Evolutionary conservation across 1,284 basidiomycete genomes (phyloP).

Genomic region (Papiliotrema flavescens): DNA sequence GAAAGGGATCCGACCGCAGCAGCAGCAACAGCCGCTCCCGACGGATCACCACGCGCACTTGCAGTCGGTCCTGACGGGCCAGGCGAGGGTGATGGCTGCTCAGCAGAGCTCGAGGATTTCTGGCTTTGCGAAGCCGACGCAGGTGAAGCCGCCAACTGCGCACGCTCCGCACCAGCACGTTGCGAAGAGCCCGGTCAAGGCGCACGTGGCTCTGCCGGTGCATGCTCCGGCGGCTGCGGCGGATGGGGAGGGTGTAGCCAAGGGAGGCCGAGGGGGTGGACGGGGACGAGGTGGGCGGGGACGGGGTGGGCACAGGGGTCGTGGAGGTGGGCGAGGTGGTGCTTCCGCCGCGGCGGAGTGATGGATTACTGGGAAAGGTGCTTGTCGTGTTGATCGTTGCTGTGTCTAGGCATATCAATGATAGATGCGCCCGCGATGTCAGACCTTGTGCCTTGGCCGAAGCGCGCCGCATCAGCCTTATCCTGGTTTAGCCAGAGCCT

Average conservation of each 20-base stretch:
- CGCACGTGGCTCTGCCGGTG: constrained; percentile 1
- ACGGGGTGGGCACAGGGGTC: constrained; percentile 13
- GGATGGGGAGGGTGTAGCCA: background rate
- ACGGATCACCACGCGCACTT: constrained; percentile 29
- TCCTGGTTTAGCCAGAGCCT: too few relatives aligned
- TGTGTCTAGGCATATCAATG: too few relatives aligned
- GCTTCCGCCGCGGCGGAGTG: background rate
- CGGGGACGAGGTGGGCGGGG: constrained; percentile 12
- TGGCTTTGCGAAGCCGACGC: constrained; percentile 1
- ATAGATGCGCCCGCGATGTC: too few relatives aligned
- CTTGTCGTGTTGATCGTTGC: too few relatives aligned
- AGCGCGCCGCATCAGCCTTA: too few relatives aligned
- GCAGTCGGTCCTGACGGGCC: constrained; percentile 25
- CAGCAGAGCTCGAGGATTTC: constrained; percentile 13
- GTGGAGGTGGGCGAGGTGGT: background rate
- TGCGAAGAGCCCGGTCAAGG: constrained; percentile 3
- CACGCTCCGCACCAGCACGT: background rate
- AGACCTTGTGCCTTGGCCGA: too few relatives aligned
- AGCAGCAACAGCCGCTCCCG: constrained; percentile 1
- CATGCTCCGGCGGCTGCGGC: background rate
- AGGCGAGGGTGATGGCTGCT: constrained; percentile 4
- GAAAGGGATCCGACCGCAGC: constrained; percentile 32
- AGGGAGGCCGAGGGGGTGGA: constrained; percentile 10
- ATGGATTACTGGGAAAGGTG: background rate
- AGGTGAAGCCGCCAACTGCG: background rate